These are phyloP conservation scores for Heritiera littoralis DNA, from an alignment of 345 rosid genomes.

Conservation along the genomic window DNA sequence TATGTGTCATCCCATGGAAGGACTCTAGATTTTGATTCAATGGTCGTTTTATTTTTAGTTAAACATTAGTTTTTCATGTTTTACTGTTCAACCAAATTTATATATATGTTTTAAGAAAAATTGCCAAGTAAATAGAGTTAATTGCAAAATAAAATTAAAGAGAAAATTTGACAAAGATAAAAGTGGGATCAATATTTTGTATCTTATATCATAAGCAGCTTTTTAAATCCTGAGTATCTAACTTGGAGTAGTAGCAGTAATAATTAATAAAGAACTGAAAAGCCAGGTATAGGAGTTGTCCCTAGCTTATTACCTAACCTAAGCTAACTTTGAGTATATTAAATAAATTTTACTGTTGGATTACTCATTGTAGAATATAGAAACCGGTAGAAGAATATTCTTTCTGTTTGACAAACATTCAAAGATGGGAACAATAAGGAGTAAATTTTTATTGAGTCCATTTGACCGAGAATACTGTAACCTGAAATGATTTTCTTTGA, in stretches of 20 bases:
- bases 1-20: neutral
- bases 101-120: neutral
- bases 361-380: constrained; percentile 9
- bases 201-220: neutral
- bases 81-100: neutral
- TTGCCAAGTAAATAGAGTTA: neutral
- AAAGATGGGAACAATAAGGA: constrained; percentile 2
- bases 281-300: constrained; percentile 7
- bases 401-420: constrained; percentile 20
- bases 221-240: neutral
- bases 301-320: constrained; percentile 23
- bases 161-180: neutral
- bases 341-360: neutral
- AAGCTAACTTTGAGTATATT: neutral
- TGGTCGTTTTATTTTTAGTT: neutral
- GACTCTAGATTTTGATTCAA: neutral
- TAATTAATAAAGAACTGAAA: neutral
- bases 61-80: too few relatives aligned
- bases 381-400: constrained; percentile 1
- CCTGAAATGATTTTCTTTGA: neutral
- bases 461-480: constrained; percentile 30
- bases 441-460: neutral
- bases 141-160: neutral
- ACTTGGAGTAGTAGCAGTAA: neutral
- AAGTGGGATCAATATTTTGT: neutral